Conservation (phyloP, 2,329 filamentous ascomycete species). For the Fusarium mangiferae region DNA sequence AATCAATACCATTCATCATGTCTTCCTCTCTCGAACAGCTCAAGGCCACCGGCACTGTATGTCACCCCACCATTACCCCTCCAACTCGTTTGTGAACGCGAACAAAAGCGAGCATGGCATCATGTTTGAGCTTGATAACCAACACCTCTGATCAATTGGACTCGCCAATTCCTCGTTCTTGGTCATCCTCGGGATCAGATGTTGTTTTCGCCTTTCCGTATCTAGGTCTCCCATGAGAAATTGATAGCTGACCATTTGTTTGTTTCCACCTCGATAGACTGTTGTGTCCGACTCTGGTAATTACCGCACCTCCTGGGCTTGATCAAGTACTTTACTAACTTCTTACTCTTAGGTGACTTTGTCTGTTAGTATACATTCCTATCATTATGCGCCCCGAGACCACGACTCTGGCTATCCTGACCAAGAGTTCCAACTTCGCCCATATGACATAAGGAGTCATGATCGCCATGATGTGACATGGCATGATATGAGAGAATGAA, state of each 20-base stretch:
- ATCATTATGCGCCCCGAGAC: constrained; percentile 10
- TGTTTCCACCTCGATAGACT: constrained; percentile 63
- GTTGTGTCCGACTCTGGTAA: constrained; percentile 98
- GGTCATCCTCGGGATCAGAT: not conserved
- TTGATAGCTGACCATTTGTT: constrained; percentile 39
- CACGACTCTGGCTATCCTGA: not conserved
- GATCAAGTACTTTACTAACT: constrained; percentile 45
- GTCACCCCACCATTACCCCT: constrained; percentile 58
- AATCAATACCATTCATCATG: constrained; percentile 63
- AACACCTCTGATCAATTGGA: not conserved
- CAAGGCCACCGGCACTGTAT: constrained; percentile 95
- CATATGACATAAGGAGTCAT: constrained; percentile 7
- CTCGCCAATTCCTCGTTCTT: not conserved
- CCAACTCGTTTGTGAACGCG: constrained; percentile 38
- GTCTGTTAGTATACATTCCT: constrained; percentile 68
- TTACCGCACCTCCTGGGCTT: constrained; percentile 46
- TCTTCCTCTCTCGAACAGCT: constrained; percentile 93
- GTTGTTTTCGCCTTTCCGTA: not conserved
- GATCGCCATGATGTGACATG: constrained; percentile 18
- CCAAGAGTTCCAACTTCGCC: not conserved
- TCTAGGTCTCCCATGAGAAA: constrained; percentile 1
- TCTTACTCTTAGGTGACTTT: constrained; percentile 72
- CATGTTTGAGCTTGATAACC: constrained; percentile 4
- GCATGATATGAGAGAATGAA: constrained; percentile 19
- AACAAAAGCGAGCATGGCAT: constrained; percentile 5